These are phyloP conservation scores for Hypoxylon fuscum DNA, from an alignment of 495 filamentous ascomycete genomes.

Conservation along the genomic window DNA sequence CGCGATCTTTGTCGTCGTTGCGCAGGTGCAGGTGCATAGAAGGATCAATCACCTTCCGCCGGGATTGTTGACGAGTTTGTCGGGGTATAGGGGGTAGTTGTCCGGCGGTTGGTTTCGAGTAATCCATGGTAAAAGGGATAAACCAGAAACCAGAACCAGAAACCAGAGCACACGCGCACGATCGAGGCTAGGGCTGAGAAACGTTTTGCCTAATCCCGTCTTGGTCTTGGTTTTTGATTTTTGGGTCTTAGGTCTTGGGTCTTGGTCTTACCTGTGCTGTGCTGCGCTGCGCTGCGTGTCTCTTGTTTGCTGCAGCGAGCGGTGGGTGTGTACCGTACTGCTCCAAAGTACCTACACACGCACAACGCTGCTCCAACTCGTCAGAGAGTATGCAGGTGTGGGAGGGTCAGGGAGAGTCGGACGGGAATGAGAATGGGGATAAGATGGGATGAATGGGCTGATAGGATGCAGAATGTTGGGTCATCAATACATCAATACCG, in stretches of 20 bases:
- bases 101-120: constrained; percentile 30
- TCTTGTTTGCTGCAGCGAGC: constrained; percentile 23
- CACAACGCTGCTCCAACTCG: constrained; percentile 16
- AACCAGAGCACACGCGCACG: too few relatives aligned
- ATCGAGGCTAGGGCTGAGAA: constrained; percentile 35
- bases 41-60: constrained; percentile 50
- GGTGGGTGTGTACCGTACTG: constrained; percentile 31
- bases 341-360: too few relatives aligned
- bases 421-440: background rate
- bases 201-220: constrained; percentile 38
- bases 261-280: constrained; percentile 34
- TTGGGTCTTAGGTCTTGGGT: too few relatives aligned
- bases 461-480: constrained; percentile 29
- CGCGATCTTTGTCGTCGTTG: constrained; percentile 44
- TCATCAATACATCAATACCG: constrained; percentile 24
- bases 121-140: constrained; percentile 27
- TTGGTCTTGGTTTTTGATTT: too few relatives aligned
- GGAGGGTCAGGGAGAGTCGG: constrained; percentile 22
- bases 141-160: too few relatives aligned
- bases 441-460: too few relatives aligned
- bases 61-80: constrained; percentile 46
- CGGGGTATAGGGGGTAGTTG: constrained; percentile 44
- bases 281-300: too few relatives aligned
- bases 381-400: constrained; percentile 23
- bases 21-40: constrained; percentile 45